Conservation (phyloP, 306 rosid genomes). For the Arachis hypogaea region DNA sequence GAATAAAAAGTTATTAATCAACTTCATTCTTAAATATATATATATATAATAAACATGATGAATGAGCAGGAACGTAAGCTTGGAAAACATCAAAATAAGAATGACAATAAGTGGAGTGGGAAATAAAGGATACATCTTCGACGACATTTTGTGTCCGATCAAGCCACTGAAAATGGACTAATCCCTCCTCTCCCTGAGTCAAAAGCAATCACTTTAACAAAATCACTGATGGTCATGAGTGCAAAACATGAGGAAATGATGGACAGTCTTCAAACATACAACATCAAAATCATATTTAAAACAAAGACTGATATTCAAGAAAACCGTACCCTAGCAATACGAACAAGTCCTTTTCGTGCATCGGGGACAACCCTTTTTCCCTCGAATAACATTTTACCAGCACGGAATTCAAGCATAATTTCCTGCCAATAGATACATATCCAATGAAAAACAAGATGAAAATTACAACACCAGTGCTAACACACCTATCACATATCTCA, state of each 20-base stretch:
- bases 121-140: constrained; percentile 88
- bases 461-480: background rate
- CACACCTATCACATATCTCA: constrained; percentile 3
- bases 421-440: constrained; percentile 57
- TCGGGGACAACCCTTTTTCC: constrained; percentile 81
- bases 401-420: constrained; percentile 83
- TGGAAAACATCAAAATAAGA: background rate
- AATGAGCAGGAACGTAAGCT: constrained; percentile 1
- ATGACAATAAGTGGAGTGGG: background rate
- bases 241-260: constrained; percentile 13
- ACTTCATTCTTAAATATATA: too few species aligned
- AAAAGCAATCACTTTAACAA: constrained; percentile 24
- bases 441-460: background rate
- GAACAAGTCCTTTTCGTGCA: constrained; percentile 85
- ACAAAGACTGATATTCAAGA: background rate
- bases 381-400: constrained; percentile 84
- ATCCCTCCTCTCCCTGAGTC: constrained; percentile 87
- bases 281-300: background rate
- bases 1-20: too few species aligned
- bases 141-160: constrained; percentile 75
- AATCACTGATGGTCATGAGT: background rate
- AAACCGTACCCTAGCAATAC: constrained; percentile 74
- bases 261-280: background rate
- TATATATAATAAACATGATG: constrained; percentile 1
- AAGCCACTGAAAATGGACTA: constrained; percentile 93